Evolutionary conservation across 352 stramenopile species (phyloP).

Genomic region (Phytophthora quininea): DNA sequence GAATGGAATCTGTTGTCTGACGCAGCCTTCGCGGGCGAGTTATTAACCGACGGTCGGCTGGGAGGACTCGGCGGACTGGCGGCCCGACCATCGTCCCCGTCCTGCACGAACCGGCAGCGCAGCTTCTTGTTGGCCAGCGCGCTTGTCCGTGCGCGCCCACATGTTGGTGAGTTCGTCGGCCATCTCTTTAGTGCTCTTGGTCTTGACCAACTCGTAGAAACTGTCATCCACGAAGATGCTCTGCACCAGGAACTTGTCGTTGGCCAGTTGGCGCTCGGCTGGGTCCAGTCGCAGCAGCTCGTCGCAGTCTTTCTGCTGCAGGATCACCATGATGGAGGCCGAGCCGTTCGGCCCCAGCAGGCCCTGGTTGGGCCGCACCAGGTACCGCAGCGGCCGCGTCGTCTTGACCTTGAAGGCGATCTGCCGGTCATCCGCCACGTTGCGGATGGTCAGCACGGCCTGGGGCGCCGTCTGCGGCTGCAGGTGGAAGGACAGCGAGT

Average conservation of each 20-base stretch:
- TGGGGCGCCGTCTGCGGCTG: slow-evolving; percentile 69
- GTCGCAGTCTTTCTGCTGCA: slow-evolving; percentile 91
- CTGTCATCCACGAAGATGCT: slow-evolving; percentile 84
- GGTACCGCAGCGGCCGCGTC: slow-evolving; percentile 85
- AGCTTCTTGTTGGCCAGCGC: slow-evolving; percentile 89
- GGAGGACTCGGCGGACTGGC: slow-evolving; percentile 6
- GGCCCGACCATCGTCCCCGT: slow-evolving; percentile 30
- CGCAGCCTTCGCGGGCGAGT: slow-evolving; percentile 25
- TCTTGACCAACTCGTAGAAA: slow-evolving; percentile 89
- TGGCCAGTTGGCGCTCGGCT: slow-evolving; percentile 79
- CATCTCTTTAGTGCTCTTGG: slow-evolving; percentile 88
- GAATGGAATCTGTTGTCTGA: slow-evolving; percentile 23
- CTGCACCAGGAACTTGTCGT: slow-evolving; percentile 92
- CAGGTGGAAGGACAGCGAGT: slow-evolving; percentile 82
- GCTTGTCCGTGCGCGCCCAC: slow-evolving; percentile 84
- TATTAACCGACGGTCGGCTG: slow-evolving; percentile 14
- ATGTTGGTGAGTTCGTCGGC: slow-evolving; percentile 89
- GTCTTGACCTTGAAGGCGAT: slow-evolving; percentile 92
- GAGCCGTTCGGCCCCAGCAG: slow-evolving; percentile 78
- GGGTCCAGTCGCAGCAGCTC: slow-evolving; percentile 80
- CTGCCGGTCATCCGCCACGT: slow-evolving; percentile 79
- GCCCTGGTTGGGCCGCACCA: slow-evolving; percentile 90
- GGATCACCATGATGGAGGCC: slow-evolving; percentile 85
- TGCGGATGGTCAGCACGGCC: slow-evolving; percentile 84
- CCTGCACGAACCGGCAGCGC: slow-evolving; percentile 83